Base-by-base conservation (phyloP, 257 asterid species). In the Apocynum venetum region DNA sequence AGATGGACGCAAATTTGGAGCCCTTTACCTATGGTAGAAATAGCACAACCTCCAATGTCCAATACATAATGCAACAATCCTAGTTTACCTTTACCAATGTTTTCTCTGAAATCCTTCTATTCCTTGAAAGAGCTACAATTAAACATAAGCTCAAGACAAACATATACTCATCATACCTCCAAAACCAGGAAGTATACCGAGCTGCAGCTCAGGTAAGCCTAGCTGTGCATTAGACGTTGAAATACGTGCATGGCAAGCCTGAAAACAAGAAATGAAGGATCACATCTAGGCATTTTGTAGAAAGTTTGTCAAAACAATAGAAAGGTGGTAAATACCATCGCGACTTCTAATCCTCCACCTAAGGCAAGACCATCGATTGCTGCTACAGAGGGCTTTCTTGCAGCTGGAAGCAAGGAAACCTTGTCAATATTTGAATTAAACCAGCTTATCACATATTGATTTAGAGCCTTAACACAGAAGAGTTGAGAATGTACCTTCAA, bases 191-290 rank as follows among this genome's bases (percentile, higher is more conserved):
- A 93, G 89, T 79, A 96, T 84, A 43, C 99, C 99, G 64, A 96
- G 97, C 87, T 91, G 98, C 83, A 96, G 89, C 82, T 96, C 99
- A 20, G 99, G 99, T 80, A 96, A 89, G 61, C 99, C 99, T 80
- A 96, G 79, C 82, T 89, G 95, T 47, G 98, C 97, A 84, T 80
- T 80, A 8, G 96, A 87, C 41, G 99, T 91, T 78, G 96, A 87
- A 82, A 96, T 81, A 41, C 99, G 98, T 3, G 98, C 99, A 88
- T 96, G 99, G 83, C 99, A 96, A 57, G 91, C 97, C 99, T 96
- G 84, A 83, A 80, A 75, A 73, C 55, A 82, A 82, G 43, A 75
- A 19, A 56, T 11, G 14, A 70, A 80, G 38, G 64, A 79, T 82
- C 82, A 82, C 59, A 66, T 66, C 72, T 76, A 43, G 72, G 11